phyloP scores from a whole-genome alignment of 495 filamentous ascomycete species.

The Xylaria grammica region DNA sequence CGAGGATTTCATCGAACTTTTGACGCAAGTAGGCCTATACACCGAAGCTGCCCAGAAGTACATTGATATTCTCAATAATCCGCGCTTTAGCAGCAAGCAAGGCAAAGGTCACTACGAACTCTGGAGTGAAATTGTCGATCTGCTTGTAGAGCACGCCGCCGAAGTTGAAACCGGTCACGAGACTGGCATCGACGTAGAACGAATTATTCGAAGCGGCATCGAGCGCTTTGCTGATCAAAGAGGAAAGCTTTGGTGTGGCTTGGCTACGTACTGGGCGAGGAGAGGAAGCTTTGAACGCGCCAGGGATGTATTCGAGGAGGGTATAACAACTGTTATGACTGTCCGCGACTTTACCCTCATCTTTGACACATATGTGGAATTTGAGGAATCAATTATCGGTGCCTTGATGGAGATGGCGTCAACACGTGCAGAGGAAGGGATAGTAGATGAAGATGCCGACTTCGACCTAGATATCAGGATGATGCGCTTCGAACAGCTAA shows the following conservation, averaged over 20 bases:
- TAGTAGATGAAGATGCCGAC: slow-evolving; percentile 83
- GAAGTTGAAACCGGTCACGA: slow-evolving; percentile 81
- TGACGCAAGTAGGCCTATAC: slow-evolving; percentile 81
- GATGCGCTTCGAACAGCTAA: slow-evolving; percentile 97
- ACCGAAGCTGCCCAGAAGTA: slow-evolving; percentile 93
- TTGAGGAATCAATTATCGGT: slow-evolving; percentile 94
- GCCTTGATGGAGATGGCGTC: slow-evolving; percentile 89
- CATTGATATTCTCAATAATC: slow-evolving; percentile 92
- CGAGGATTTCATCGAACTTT: slow-evolving; percentile 90
- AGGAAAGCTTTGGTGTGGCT: slow-evolving; percentile 93
- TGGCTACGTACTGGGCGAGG: slow-evolving; percentile 97
- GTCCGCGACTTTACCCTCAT: slow-evolving; percentile 97
- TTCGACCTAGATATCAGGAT: slow-evolving; percentile 97
- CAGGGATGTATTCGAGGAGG: slow-evolving; percentile 94
- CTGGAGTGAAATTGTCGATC: slow-evolving; percentile 98
- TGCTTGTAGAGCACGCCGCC: slow-evolving; percentile 89
- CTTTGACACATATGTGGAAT: slow-evolving; percentile 96
- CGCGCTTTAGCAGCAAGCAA: slow-evolving; percentile 87
- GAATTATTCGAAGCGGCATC: slow-evolving; percentile 92
- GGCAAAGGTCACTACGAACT: slow-evolving; percentile 94
- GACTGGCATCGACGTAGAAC: slow-evolving; percentile 86
- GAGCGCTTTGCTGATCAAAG: slow-evolving; percentile 91
- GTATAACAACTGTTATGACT: slow-evolving; percentile 97
- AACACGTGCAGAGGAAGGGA: slow-evolving; percentile 78
- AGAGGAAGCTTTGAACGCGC: slow-evolving; percentile 88